A percentile compares a stretch with the other conserved stretches of the same genome.
Evolutionary conservation across 768 basidiomycete genomes (phyloP).

Genomic region (Termitomyces sp.): DNA sequence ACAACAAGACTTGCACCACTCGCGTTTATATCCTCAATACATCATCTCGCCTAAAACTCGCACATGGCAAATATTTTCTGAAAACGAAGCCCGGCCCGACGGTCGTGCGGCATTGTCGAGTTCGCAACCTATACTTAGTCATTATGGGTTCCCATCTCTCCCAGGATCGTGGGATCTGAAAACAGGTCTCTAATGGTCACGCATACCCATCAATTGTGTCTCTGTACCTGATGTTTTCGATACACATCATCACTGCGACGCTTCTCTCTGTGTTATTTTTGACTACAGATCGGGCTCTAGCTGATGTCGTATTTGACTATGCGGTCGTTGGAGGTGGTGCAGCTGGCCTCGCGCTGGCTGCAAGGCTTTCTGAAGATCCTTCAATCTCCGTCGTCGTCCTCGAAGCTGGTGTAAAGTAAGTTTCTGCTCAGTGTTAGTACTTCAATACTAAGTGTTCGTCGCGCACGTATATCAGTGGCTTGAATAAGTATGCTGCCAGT

Average conservation of each 20-base stretch:
- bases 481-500: constrained; percentile 4
- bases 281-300: neutral
- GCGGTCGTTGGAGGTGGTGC: constrained; percentile 10
- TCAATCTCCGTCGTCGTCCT: constrained; percentile 7
- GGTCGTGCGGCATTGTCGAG: neutral
- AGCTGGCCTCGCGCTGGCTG: constrained; percentile 4
- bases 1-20: neutral
- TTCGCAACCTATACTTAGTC: neutral
- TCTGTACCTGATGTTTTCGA: neutral
- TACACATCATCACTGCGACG: neutral
- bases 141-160: neutral
- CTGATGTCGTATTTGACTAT: neutral
- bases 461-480: neutral
- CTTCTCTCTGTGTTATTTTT: neutral
- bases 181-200: neutral
- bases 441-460: neutral
- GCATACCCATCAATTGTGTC: neutral
- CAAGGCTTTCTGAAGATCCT: constrained; percentile 9
- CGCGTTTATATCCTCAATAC: too few relatives aligned
- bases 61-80: neutral
- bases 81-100: neutral
- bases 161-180: neutral
- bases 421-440: neutral
- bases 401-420: constrained; percentile 7
- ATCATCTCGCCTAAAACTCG: neutral